These are phyloP conservation scores for Carex pumila DNA, from an alignment of 176 grass and related monocot species.

Conservation along the genomic window DNA sequence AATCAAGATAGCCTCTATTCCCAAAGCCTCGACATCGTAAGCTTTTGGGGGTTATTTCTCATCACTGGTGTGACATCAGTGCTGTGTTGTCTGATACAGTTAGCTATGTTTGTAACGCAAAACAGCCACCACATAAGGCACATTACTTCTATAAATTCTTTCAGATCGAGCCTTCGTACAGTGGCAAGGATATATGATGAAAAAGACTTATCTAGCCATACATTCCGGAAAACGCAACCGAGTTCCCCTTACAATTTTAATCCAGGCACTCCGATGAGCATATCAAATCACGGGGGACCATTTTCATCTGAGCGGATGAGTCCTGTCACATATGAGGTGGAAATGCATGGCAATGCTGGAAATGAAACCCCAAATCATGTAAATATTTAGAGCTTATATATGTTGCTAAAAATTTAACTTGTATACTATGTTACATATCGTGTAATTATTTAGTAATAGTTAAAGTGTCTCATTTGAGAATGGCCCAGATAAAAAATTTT, in stretches of 20 bases:
- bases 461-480: background rate
- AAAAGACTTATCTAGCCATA: constrained; percentile 13
- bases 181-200: constrained; percentile 19
- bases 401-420: background rate
- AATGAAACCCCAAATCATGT: background rate
- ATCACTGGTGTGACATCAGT: constrained; percentile 29
- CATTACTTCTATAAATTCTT: background rate
- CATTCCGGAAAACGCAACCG: background rate
- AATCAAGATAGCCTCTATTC: constrained; percentile 21
- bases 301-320: background rate
- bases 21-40: constrained; percentile 27
- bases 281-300: background rate
- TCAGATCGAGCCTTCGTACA: background rate
- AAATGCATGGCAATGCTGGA: background rate
- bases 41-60: constrained; percentile 35
- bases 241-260: background rate
- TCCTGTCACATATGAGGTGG: background rate
- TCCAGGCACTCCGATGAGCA: constrained; percentile 8
- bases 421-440: background rate
- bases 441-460: background rate
- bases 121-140: background rate
- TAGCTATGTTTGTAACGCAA: background rate
- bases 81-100: background rate
- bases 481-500: background rate
- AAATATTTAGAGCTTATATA: background rate